Evolutionary conservation across 2,329 filamentous ascomycete genomes (phyloP).

Genomic region (Talaromyces piceae): DNA sequence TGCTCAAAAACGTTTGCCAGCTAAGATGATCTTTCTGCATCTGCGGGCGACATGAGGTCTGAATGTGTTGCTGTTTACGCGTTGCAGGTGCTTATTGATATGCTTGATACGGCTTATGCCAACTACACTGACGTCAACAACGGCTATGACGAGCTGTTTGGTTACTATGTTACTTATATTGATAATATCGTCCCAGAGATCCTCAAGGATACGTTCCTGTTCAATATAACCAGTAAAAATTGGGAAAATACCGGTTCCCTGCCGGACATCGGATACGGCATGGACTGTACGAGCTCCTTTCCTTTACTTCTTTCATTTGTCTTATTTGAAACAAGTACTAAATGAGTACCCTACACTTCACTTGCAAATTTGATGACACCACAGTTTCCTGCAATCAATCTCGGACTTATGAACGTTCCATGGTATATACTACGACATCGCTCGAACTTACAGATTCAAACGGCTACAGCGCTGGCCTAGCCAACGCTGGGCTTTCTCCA

Average conservation of each 20-base stretch:
- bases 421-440: neutral
- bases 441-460: neutral
- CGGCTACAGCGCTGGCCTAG: neutral
- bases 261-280: neutral
- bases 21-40: neutral
- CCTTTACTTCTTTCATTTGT: neutral
- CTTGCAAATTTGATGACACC: neutral
- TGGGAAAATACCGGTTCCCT: neutral
- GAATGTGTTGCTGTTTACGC: neutral
- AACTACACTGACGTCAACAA: slow-evolving; percentile 1
- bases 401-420: neutral
- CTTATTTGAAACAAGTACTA: neutral
- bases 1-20: neutral
- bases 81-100: neutral
- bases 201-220: neutral
- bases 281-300: neutral
- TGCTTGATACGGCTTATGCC: neutral
- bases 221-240: neutral
- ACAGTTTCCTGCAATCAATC: neutral
- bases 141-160: neutral
- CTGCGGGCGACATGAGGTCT: neutral
- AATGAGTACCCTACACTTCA: neutral
- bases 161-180: neutral
- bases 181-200: neutral
- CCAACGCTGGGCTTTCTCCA: neutral